Evolutionary conservation across 768 basidiomycete genomes (phyloP), one percentile per base, ranked within the genome.

Genomic region (Panaeolus papilionaceus): DNA sequence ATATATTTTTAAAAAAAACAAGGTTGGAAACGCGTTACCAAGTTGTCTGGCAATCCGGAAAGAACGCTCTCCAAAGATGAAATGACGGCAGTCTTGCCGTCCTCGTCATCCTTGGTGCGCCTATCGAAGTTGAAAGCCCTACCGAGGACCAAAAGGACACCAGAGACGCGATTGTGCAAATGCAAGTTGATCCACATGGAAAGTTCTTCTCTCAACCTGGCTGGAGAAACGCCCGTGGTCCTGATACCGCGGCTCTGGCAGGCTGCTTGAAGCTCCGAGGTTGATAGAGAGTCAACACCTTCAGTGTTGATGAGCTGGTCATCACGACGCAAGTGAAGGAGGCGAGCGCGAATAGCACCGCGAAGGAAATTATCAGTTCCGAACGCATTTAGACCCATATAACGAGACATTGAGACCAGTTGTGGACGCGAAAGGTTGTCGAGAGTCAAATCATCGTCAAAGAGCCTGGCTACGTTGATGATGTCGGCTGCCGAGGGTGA

Each of bases 341-440:
- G 84, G 37, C 95, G 88, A 49, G 88, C 87, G 28, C 95, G 92
- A 76, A 99, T 94, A 40, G 92, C 89, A 40, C 95, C 95, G 58
- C 97, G 92, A 51, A 99, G 85, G 81, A 98, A 99, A 80, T 98
- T 99, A 79, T 99, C 98, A 16, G 97, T 99, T 54, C 98, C 98
- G 75, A 98, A 99, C 2, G 97, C 96, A 80, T 99, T 97, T 74
- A 99, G 88, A 65, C 92, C 94, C 95, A 99, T 98, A 78, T 99
- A 99, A 66, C 95, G 88, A 72, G 91, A 98, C 92, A 97, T 98
- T 0, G 95, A 96, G 20, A 97, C 95, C 37, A 99, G 87, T 80
- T 99, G 98, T n/a, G 98, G 98, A 33, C 98, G 90, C 6, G 97
- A 96, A 66, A 99, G 84, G 77, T 99, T 99, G 85, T 99, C 98